Evolutionary conservation across 1,139 yeast species (phyloP).

Genomic region (Suhomyces terraborum): DNA sequence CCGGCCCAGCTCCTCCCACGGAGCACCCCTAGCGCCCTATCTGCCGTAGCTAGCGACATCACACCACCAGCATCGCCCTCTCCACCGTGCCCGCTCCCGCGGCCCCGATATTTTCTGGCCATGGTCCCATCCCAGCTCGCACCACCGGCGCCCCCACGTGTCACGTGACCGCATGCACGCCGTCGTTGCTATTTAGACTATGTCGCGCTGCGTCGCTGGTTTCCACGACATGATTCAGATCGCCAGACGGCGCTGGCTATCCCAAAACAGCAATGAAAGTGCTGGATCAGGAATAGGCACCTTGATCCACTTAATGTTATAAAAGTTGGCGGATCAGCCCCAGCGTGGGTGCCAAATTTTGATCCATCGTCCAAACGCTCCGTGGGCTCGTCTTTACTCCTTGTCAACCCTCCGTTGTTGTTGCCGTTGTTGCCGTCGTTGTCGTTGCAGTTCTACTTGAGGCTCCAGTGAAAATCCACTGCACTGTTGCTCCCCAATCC

Average conservation of each 20-base stretch:
- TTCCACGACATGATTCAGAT: conserved; percentile 12
- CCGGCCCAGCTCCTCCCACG: too few species aligned
- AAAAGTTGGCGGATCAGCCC: conserved; percentile 11
- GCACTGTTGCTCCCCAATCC: too few species aligned
- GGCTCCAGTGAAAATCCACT: too few species aligned
- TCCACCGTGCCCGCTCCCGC: not conserved
- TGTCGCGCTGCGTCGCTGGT: conserved; percentile 10
- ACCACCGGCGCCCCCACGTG: too few species aligned
- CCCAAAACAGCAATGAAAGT: conserved; percentile 14
- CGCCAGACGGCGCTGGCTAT: conserved; percentile 15
- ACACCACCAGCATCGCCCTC: not conserved
- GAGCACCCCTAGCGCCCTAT: too few species aligned
- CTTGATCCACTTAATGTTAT: conserved; percentile 10
- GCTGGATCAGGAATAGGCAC: conserved; percentile 14
- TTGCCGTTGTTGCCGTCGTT: too few species aligned
- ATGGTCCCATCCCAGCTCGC: too few species aligned
- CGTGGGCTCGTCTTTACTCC: too few species aligned
- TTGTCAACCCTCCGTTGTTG: too few species aligned
- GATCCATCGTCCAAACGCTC: not conserved
- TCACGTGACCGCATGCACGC: not conserved
- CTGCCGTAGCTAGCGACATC: too few species aligned
- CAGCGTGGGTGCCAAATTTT: conserved; percentile 1
- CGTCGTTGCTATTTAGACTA: not conserved
- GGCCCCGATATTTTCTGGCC: too few species aligned
- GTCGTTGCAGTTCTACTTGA: too few species aligned